These are phyloP conservation scores for Tolypocladium capitatum DNA, from an alignment of 2,329 filamentous ascomycete species.

Conservation along the genomic window DNA sequence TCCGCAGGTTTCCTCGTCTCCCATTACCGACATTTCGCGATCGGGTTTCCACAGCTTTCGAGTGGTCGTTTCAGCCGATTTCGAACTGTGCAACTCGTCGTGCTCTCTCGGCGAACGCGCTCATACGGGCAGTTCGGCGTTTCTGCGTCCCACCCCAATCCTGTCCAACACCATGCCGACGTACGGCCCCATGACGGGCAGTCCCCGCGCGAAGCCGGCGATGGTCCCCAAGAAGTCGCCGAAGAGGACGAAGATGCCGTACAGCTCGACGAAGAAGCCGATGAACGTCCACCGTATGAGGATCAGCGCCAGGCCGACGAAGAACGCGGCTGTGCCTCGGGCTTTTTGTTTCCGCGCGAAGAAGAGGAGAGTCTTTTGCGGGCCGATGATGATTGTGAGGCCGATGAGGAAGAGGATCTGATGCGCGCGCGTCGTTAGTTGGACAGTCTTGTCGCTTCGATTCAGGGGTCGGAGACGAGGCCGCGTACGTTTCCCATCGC, in stretches of 20 bases:
- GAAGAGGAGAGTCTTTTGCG: conserved; percentile 82
- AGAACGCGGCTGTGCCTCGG: conserved; percentile 82
- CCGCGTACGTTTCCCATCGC: conserved; percentile 84
- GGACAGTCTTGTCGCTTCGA: conserved; percentile 5
- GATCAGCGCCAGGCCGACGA: conserved; percentile 70
- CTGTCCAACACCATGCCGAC: conserved; percentile 64
- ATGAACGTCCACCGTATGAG: conserved; percentile 81
- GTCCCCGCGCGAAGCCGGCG: conserved; percentile 68
- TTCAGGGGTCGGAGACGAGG: conserved; percentile 4
- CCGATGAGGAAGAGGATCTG: conserved; percentile 97
- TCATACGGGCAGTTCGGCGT: conserved; percentile 67
- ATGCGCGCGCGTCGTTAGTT: conserved; percentile 2
- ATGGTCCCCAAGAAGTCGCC: conserved; percentile 94
- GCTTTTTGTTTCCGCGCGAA: conserved; percentile 89
- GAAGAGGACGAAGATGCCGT: conserved; percentile 87
- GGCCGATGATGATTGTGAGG: conserved; percentile 88
- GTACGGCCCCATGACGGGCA: conserved; percentile 78
- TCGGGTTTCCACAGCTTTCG: background rate
- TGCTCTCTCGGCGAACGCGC: background rate
- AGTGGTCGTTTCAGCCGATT: background rate
- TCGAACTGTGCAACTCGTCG: background rate
- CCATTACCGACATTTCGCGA: background rate
- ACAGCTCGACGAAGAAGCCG: conserved; percentile 81
- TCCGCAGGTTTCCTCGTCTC: background rate
- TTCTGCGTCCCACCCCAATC: conserved; percentile 54